phyloP scores from a whole-genome alignment of 2,329 filamentous ascomycete species.

The Ophiostoma australiae region DNA sequence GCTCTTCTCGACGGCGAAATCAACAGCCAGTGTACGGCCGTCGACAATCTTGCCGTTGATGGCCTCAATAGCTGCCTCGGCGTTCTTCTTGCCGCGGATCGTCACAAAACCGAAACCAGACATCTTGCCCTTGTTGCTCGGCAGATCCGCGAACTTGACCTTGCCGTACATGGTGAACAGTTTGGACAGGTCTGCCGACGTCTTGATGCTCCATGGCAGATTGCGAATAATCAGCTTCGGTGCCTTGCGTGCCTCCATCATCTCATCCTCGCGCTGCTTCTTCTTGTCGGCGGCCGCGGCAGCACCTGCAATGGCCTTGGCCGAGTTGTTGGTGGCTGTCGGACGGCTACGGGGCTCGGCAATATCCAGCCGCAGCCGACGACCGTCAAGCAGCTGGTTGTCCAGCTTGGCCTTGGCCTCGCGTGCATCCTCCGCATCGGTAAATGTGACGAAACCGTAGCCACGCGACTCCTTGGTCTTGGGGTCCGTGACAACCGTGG shows the following conservation, averaged over 20 bases:
- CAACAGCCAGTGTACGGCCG: constrained; percentile 82
- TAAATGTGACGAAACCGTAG: constrained; percentile 95
- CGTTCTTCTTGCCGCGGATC: constrained; percentile 81
- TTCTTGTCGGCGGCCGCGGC: constrained; percentile 42
- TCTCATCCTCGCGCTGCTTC: constrained; percentile 54
- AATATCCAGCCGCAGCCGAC: constrained; percentile 78
- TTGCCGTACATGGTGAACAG: constrained; percentile 88
- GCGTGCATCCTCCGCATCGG: constrained; percentile 83
- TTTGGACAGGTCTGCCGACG: constrained; percentile 68
- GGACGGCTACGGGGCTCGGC: constrained; percentile 78
- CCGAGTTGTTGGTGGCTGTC: constrained; percentile 39
- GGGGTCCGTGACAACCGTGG: constrained; percentile 82
- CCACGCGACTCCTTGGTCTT: constrained; percentile 82
- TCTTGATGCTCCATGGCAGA: constrained; percentile 92
- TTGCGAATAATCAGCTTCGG: constrained; percentile 87
- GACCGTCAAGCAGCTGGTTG: constrained; percentile 70
- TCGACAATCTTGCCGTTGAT: constrained; percentile 89
- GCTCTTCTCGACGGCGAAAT: constrained; percentile 92
- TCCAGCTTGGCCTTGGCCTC: constrained; percentile 77
- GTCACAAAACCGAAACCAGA: constrained; percentile 92
- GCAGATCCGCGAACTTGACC: constrained; percentile 80
- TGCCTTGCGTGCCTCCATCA: constrained; percentile 55
- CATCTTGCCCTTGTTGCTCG: constrained; percentile 69
- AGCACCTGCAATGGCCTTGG: constrained; percentile 35
- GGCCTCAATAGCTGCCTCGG: constrained; percentile 76